phyloP scores from a whole-genome alignment of 108 stramenopile species.

The Nitzschia palea region DNA sequence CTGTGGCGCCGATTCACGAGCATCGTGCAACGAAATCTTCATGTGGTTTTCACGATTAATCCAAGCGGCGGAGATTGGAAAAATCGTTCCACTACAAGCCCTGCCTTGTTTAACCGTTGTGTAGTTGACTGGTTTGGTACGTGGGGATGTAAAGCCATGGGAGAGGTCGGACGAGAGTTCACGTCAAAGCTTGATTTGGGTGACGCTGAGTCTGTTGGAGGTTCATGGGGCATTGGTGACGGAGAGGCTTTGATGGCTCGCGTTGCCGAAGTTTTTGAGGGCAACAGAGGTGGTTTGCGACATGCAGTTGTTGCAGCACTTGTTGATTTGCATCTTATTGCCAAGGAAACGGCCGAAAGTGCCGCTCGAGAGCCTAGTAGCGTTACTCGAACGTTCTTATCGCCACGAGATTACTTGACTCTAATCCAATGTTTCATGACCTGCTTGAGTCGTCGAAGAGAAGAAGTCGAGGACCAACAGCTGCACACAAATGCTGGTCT shows the following conservation, averaged over 20 bases:
- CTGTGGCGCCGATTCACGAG: constrained; percentile 88
- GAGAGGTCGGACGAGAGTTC: constrained; percentile 84
- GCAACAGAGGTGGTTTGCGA: constrained; percentile 54
- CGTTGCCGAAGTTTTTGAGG: constrained; percentile 71
- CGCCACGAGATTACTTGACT: constrained; percentile 96
- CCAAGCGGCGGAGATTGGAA: constrained; percentile 93
- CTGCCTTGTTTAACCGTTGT: constrained; percentile 99
- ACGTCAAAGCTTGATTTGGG: constrained; percentile 80
- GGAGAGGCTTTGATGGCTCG: constrained; percentile 68
- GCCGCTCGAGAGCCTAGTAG: constrained; percentile 49
- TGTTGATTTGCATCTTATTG: constrained; percentile 84
- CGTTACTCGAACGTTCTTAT: constrained; percentile 80
- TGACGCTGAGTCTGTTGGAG: constrained; percentile 81
- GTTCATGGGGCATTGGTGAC: constrained; percentile 81
- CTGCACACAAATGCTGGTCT: constrained; percentile 96
- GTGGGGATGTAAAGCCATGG: constrained; percentile 93
- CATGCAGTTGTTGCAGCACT: constrained; percentile 95
- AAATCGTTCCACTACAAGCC: constrained; percentile 96
- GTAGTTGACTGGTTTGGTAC: constrained; percentile 99
- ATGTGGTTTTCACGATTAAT: constrained; percentile 99
- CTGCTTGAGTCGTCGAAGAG: constrained; percentile 76
- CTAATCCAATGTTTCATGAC: constrained; percentile 91
- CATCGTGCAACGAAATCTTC: constrained; percentile 94
- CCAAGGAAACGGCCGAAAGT: constrained; percentile 69
- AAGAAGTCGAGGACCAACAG: constrained; percentile 92